A percentile compares a stretch with the other conserved stretches of the same genome.
Conservation (phyloP, 1,139 yeast genomes). For the Saccharomyces hybrid region DNA sequence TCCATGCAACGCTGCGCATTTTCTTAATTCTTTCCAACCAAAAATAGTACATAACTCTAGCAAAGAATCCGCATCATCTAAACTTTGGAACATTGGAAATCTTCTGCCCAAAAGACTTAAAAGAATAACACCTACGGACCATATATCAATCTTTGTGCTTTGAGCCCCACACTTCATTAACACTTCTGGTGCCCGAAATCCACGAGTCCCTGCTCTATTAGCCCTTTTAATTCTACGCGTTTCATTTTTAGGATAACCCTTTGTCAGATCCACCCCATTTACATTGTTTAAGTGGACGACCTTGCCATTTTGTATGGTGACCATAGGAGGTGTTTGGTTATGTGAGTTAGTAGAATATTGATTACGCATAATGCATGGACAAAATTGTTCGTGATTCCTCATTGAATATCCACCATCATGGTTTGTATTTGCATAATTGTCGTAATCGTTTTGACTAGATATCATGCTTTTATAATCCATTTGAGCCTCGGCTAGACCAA, state of each 20-base stretch:
- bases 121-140: slow-evolving; percentile 90
- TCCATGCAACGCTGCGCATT: slow-evolving; percentile 82
- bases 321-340: slow-evolving; percentile 14
- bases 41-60: slow-evolving; percentile 79
- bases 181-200: slow-evolving; percentile 93
- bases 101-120: slow-evolving; percentile 63
- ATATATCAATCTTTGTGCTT: slow-evolving; percentile 71
- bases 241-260: slow-evolving; percentile 76
- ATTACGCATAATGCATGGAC: slow-evolving; percentile 25
- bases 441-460: background rate
- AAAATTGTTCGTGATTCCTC: slow-evolving; percentile 32
- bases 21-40: slow-evolving; percentile 67
- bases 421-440: slow-evolving; percentile 7
- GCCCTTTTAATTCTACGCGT: slow-evolving; percentile 86
- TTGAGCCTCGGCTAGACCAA: slow-evolving; percentile 74
- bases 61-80: slow-evolving; percentile 88
- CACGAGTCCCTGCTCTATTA: slow-evolving; percentile 96
- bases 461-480: slow-evolving; percentile 11
- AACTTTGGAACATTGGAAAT: slow-evolving; percentile 82
- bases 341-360: slow-evolving; percentile 1
- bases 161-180: slow-evolving; percentile 82
- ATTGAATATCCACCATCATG: slow-evolving; percentile 13
- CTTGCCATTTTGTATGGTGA: slow-evolving; percentile 30
- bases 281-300: slow-evolving; percentile 24
- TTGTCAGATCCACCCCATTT: slow-evolving; percentile 34